Evolutionary conservation across 768 basidiomycete species (phyloP).

Genomic region (Pholiota molesta): DNA sequence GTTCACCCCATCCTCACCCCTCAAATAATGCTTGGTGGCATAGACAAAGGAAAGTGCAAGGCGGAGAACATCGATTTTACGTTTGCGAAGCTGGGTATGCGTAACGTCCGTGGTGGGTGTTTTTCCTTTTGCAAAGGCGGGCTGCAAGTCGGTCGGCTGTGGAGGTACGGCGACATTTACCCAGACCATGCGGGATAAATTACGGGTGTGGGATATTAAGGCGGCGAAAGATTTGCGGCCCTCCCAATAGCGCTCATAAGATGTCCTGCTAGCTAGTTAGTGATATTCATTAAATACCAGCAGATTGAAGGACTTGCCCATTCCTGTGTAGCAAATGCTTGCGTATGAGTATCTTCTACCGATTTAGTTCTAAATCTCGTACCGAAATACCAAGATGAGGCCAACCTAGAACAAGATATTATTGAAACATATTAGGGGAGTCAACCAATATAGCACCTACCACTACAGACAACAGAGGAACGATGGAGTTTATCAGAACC

Average conservation of each 20-base stretch:
- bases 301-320: constrained; percentile 43
- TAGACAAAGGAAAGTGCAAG: constrained; percentile 73
- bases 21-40: constrained; percentile 81
- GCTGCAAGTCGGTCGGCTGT: constrained; percentile 45
- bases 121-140: constrained; percentile 52
- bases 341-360: neutral
- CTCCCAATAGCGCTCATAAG: constrained; percentile 88
- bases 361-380: constrained; percentile 20
- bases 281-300: neutral
- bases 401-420: constrained; percentile 61
- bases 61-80: constrained; percentile 73
- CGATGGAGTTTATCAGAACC: constrained; percentile 78
- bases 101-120: constrained; percentile 48
- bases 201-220: constrained; percentile 74
- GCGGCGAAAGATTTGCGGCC: constrained; percentile 83
- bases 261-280: constrained; percentile 46
- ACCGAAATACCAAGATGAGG: constrained; percentile 87
- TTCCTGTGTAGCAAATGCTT: constrained; percentile 47
- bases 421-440: neutral
- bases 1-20: constrained; percentile 77
- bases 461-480: constrained; percentile 88
- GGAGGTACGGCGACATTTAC: constrained; percentile 65
- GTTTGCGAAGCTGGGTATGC: constrained; percentile 53
- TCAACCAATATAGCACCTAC: constrained; percentile 46
- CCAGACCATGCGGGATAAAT: constrained; percentile 80